These are phyloP conservation scores for Yarrowia galli DNA, from an alignment of 1,139 yeast species.

Conservation along the genomic window DNA sequence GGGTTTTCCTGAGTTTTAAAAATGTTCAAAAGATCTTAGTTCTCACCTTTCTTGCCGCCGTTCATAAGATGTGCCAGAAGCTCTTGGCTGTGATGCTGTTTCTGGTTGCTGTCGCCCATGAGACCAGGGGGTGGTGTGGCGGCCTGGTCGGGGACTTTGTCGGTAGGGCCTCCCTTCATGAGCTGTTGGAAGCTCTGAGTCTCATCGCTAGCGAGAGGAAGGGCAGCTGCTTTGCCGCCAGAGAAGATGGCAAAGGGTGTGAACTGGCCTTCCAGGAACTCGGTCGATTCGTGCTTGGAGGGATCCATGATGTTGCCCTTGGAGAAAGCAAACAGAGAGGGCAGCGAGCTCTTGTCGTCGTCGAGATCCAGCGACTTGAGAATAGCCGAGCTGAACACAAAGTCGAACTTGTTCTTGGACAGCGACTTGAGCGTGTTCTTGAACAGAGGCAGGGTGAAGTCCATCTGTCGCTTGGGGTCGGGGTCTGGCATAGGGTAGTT, in stretches of 20 bases:
- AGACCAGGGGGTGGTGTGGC: slow-evolving; percentile 47
- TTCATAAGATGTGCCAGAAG: slow-evolving; percentile 53
- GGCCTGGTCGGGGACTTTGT: slow-evolving; percentile 37
- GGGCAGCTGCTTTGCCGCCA: slow-evolving; percentile 6
- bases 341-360: slow-evolving; percentile 16
- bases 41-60: slow-evolving; percentile 42
- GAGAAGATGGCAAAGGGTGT: slow-evolving; percentile 25
- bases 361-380: slow-evolving; percentile 30
- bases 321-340: slow-evolving; percentile 36
- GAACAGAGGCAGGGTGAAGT: slow-evolving; percentile 38
- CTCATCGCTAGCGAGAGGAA: slow-evolving; percentile 22
- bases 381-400: slow-evolving; percentile 15
- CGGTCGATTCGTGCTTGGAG: slow-evolving; percentile 25
- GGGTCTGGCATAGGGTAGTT: slow-evolving; percentile 34
- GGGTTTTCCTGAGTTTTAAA: slow-evolving; percentile 32
- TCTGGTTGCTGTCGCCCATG: slow-evolving; percentile 42
- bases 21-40: slow-evolving; percentile 26
- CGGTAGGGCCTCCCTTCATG: slow-evolving; percentile 34
- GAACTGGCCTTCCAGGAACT: slow-evolving; percentile 21
- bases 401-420: slow-evolving; percentile 24
- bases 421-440: slow-evolving; percentile 38
- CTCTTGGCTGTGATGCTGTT: slow-evolving; percentile 50
- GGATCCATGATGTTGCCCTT: slow-evolving; percentile 27
- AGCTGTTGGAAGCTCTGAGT: slow-evolving; percentile 37
- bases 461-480: slow-evolving; percentile 34